Percentiles rank a stretch among this genome's conserved stretches.
Conservation (phyloP, 2,329 filamentous ascomycete species). For the Clarireedia monteithiana region DNA sequence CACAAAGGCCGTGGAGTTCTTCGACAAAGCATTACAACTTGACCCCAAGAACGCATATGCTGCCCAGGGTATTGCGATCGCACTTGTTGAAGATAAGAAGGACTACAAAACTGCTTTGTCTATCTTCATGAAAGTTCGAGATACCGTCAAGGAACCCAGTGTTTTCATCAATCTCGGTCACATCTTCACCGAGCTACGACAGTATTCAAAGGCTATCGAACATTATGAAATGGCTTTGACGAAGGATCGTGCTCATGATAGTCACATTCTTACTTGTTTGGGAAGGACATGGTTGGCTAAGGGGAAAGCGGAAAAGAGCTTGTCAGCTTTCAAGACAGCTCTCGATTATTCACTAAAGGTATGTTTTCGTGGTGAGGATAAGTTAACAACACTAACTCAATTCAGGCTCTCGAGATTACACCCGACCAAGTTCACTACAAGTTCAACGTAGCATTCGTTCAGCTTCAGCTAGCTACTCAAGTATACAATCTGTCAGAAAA, state of each 20-base stretch:
- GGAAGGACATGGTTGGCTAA: constrained; percentile 63
- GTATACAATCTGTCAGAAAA: constrained; percentile 69
- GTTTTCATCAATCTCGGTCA: constrained; percentile 92
- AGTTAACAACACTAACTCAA: constrained; percentile 20
- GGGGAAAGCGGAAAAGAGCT: constrained; percentile 55
- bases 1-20: constrained; percentile 91
- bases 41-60: constrained; percentile 94
- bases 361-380: constrained; percentile 17
- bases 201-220: constrained; percentile 87
- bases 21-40: constrained; percentile 92
- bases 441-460: constrained; percentile 97
- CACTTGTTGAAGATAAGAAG: constrained; percentile 88
- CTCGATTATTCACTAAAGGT: constrained; percentile 59
- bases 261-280: constrained; percentile 61
- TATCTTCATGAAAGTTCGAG: constrained; percentile 83
- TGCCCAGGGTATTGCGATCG: constrained; percentile 91
- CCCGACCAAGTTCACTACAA: constrained; percentile 85
- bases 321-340: constrained; percentile 54
- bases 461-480: constrained; percentile 83
- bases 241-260: constrained; percentile 54
- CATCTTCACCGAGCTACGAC: constrained; percentile 81
- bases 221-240: constrained; percentile 75
- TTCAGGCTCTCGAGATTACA: constrained; percentile 65
- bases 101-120: constrained; percentile 75
- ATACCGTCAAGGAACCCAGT: constrained; percentile 80